phyloP scores from a whole-genome alignment of 441 rosid genomes.

The Adansonia gregorii region DNA sequence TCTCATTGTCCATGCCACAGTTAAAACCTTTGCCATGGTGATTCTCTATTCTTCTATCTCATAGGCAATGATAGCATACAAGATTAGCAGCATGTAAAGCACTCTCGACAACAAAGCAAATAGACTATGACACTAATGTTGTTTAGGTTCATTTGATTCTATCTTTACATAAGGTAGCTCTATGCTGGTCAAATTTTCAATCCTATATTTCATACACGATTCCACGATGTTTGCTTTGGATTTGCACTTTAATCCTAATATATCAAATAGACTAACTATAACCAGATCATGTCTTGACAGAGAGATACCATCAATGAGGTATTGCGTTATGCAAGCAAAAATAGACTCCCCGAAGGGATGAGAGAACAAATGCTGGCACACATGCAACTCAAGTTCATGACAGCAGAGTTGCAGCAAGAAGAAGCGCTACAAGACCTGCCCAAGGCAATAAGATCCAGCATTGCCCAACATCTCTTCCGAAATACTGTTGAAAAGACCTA shows the following conservation, averaged over 20 bases:
- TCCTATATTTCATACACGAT: background rate
- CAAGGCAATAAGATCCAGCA: slow-evolving; percentile 87
- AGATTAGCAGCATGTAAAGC: slow-evolving; percentile 2
- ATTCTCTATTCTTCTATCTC: slow-evolving; percentile 18
- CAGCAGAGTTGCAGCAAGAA: slow-evolving; percentile 80
- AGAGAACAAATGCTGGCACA: slow-evolving; percentile 91
- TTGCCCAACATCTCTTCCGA: slow-evolving; percentile 77
- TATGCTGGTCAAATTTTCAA: background rate
- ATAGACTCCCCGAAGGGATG: slow-evolving; percentile 75
- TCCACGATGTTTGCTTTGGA: background rate
- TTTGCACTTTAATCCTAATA: background rate
- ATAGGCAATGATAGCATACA: background rate
- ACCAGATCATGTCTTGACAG: slow-evolving; percentile 42
- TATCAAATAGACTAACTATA: background rate
- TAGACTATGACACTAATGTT: background rate
- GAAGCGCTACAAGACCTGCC: slow-evolving; percentile 82
- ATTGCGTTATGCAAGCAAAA: slow-evolving; percentile 76
- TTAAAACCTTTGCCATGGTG: slow-evolving; percentile 76
- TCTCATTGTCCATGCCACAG: slow-evolving; percentile 75
- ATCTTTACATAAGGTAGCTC: background rate
- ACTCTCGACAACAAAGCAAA: background rate
- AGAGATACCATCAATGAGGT: slow-evolving; percentile 79
- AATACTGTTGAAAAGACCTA: slow-evolving; percentile 56
- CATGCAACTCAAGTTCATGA: slow-evolving; percentile 89
- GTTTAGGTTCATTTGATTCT: background rate